Evolutionary conservation across 176 grass and related monocot species (phyloP), one percentile per base, ranked within the genome.

Genomic region (Eremochloa ophiuroides): DNA sequence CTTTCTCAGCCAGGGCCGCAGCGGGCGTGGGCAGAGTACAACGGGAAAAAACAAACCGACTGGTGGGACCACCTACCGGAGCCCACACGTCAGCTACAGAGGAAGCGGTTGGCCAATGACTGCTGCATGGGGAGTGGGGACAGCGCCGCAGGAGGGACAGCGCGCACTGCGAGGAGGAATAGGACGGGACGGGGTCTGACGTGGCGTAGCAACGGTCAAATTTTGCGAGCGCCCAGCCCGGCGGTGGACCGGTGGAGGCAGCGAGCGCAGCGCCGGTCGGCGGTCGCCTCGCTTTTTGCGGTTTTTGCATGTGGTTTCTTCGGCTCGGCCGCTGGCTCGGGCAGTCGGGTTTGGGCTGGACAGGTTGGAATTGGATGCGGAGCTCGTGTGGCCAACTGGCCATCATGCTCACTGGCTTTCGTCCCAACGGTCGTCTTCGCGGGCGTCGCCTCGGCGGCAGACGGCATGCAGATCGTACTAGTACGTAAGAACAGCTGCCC

Each of bases 201-300:
- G 66, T 91, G 88, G 70, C 73, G 39, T 2, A 3, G 82, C 42
- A 94, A 91, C 86, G 92, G 89, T 86, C 92, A 94, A 84, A 84
- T 84, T 86, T 81, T 15, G 58, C 74, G 38, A 38, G 25, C 62
- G 29, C 61, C 61, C 27, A 31, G 53, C 53, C 53, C 53, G 3
- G 53, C 53, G 22, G 53, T 58, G 53, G 37, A 6, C n/a, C n/a
- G n/a, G n/a, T n/a, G n/a, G n/a, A n/a, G n/a, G 37, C 34, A 23
- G 66, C n/a, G 25, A 46, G 13, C 16, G 42, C 43, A 9, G 43
- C 27, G 7, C 42, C 10, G 69, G 71, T 50, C 27, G 7, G 27
- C 10, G 69, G 71, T 50, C 70, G 43, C 29, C 29, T 31, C 5
- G 23, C 40, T 10, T 61, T 61, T 56, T 56, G 69, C 56, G 23